Percentiles rank a stretch among this genome's conserved stretches.
These are phyloP conservation scores for Linnemannia hyalina DNA, from an alignment of 192 early-diverging fungal genomes.

Conservation along the genomic window DNA sequence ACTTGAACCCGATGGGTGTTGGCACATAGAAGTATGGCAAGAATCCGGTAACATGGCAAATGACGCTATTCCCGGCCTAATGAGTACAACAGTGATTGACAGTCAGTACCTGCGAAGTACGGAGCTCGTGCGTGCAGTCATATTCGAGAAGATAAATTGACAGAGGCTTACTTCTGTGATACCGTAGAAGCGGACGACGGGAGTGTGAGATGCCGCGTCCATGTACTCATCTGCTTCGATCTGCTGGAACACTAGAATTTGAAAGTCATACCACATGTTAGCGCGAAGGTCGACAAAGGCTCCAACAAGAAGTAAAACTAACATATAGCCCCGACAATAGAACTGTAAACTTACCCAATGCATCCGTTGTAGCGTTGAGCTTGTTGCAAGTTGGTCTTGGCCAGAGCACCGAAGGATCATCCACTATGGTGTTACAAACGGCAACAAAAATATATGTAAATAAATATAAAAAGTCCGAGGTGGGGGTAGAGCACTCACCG, in stretches of 20 bases:
- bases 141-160: background rate
- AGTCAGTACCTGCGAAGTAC: background rate
- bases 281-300: background rate
- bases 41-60: slow-evolving; percentile 92
- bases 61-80: slow-evolving; percentile 87
- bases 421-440: slow-evolving; percentile 31
- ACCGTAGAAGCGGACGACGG: slow-evolving; percentile 87
- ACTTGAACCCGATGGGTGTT: slow-evolving; percentile 83
- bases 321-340: background rate
- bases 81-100: background rate
- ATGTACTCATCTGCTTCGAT: slow-evolving; percentile 93
- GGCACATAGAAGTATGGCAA: slow-evolving; percentile 95
- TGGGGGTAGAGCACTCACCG: background rate
- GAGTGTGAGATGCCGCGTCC: slow-evolving; percentile 59
- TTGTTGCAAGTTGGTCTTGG: slow-evolving; percentile 24
- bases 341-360: slow-evolving; percentile 41
- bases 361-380: slow-evolving; percentile 51
- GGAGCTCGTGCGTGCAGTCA: background rate
- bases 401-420: slow-evolving; percentile 56
- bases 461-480: background rate
- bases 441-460: background rate
- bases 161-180: slow-evolving; percentile 75
- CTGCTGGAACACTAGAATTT: slow-evolving; percentile 89
- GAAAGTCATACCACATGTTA: background rate
- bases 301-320: background rate